Evolutionary conservation across 1,284 basidiomycete species (phyloP), one percentile per base, ranked within the genome.

Genomic region (Meira nashicola): DNA sequence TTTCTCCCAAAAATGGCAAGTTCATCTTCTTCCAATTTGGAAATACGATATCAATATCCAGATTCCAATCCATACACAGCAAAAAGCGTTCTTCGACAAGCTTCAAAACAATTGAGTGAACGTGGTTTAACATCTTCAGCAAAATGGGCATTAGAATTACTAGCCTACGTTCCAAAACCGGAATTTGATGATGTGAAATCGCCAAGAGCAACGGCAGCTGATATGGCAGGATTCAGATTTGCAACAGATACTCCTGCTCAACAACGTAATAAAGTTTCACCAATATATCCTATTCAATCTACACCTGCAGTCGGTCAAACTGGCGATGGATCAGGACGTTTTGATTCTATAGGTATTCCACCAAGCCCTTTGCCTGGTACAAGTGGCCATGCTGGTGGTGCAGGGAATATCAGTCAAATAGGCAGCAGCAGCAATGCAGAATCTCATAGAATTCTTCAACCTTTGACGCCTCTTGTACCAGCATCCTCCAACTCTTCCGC

Each of bases 131-230:
- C 57, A 9, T 63, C 66, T 38, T 63, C 66, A 1, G 66, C 68
- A n/a, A 59, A 58, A 52, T 71, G 68, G 68, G 68, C 73, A 19
- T 61, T 71, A 38, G 74, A 76, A 48, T 63, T 74, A 39, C 61
- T 70, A 14, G 57, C 64, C 19, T 64, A 65, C 14, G 65, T 73
- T 0, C 67, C 69, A 1, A 21, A 23, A 10, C 39, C 55, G 43
- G 43, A 33, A 19, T 8, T 43, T 38, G 39, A 23, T 55, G 33
- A 40, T 39, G 11, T 28, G 46, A 40, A 54, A 33, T 33, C 43
- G 12, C 53, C 53, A 12, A 15, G 40, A 19, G 39, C 48, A 8
- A 33, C 48, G 1, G 62, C 55, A 39, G 37, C 41, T 6, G 43
- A 50, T 0, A 0, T 17, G 21, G 4, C 38, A 3, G 52, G 17